Base-by-base conservation (phyloP, 2,329 filamentous ascomycete genomes). In the Fonsecaea multimorphosa region DNA sequence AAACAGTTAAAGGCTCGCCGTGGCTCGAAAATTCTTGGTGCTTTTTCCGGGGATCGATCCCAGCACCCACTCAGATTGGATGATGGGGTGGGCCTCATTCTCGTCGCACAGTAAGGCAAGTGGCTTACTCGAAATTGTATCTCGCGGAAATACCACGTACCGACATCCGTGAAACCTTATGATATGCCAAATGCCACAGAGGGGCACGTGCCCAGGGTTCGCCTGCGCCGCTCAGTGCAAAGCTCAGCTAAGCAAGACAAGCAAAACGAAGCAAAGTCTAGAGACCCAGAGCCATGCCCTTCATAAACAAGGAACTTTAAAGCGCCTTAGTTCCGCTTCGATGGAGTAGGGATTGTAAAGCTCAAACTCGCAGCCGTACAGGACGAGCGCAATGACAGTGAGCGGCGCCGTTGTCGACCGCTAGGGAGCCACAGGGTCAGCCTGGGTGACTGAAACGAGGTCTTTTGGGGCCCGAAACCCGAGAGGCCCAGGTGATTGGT, bases 61-160 rank as follows among this genome's bases (percentile, higher is more conserved):
- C 16, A 14, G 24, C n/a, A 29, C 24, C 51, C 51, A 53, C 51
- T 53, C 16, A 53, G 51, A 11, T 53, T 29, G 51, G 29, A 53
- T 32, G 51, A 32, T 29, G 51, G 14, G 22, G 22, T 29, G 51
- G 51, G 24, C 19, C 51, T 53, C 24, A 24, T 53, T 53, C 51
- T 53, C 3, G 51, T 53, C 29, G 51, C 51, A 53, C 51, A 53
- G 38, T n/a, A 44, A 16, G 16, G 38, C 14, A 19, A 7, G 16
- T 44, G 4, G n/a, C 38, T 19, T 44, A 44, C 38, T 44, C 38
- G 38, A 44, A 44, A 44, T 44, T n/a, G 38, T 44, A 44, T 44
- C 16, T 19, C 9, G n/a, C 38, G 38, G 38, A 19, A 44, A 8
- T 44, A 19, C n/a, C 16, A 44, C 38, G 16, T 44, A 44, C 38